These are phyloP conservation scores for Perkinsus olseni DNA, from an alignment of 169 alveolate species.

Conservation along the genomic window DNA sequence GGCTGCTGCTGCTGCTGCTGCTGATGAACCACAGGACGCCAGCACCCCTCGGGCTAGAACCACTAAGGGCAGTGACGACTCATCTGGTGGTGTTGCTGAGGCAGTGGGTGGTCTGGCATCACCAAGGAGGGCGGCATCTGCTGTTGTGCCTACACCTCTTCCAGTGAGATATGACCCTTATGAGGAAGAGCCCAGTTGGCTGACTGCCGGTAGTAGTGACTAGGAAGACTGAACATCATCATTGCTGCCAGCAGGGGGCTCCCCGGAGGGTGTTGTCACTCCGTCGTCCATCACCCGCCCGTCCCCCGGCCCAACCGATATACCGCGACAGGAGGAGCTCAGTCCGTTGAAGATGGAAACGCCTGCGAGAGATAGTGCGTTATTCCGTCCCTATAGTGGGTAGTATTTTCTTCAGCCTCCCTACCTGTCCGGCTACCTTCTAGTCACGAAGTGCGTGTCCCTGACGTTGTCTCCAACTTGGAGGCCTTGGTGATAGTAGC, in stretches of 20 bases:
- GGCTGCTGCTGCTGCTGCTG: too few species aligned
- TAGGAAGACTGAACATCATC: not conserved
- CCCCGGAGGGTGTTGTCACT: too few species aligned
- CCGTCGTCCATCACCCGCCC: too few species aligned
- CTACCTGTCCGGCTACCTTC: too few species aligned
- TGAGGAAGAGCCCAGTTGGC: not conserved
- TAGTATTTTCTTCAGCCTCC: too few species aligned
- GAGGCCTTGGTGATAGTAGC: not conserved
- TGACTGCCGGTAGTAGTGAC: not conserved
- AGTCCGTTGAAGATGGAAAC: not conserved
- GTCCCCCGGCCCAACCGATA: too few species aligned
- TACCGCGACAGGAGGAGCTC: not conserved
- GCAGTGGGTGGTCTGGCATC: not conserved
- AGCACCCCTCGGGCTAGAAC: not conserved
- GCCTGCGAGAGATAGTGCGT: not conserved
- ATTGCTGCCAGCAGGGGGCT: not conserved
- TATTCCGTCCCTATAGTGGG: not conserved
- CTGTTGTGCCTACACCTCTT: not conserved
- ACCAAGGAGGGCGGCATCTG: not conserved
- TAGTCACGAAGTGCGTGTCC: not conserved
- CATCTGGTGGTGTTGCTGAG: not conserved
- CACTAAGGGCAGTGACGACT: not conserved
- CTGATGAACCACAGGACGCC: not conserved
- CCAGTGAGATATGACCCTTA: not conserved
- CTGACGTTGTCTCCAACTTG: not conserved